Evolutionary conservation across 805 yeast genomes (phyloP).

Genomic region (Isabelozyma heimii): DNA sequence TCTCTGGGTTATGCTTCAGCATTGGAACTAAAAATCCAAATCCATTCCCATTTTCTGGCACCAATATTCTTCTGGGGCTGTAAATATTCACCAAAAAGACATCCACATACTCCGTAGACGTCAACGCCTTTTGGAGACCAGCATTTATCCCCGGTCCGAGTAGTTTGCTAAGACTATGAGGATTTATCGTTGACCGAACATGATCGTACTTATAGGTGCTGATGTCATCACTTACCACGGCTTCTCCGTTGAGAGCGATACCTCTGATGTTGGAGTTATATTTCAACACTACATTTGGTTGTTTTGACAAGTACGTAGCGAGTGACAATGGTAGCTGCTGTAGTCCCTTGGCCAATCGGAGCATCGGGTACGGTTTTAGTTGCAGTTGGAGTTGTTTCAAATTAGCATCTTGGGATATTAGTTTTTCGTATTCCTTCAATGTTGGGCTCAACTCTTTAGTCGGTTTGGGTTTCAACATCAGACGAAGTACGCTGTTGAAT

Average conservation of each 20-base stretch:
- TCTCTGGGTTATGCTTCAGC: slow-evolving; percentile 45
- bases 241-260: slow-evolving; percentile 16
- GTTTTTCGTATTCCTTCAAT: slow-evolving; percentile 36
- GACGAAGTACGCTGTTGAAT: slow-evolving; percentile 28
- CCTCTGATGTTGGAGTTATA: slow-evolving; percentile 21
- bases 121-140: slow-evolving; percentile 14
- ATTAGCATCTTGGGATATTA: slow-evolving; percentile 39
- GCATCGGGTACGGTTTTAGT: slow-evolving; percentile 59
- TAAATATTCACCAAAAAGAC: slow-evolving; percentile 71
- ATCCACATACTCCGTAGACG: slow-evolving; percentile 36
- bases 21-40: slow-evolving; percentile 88
- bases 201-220: slow-evolving; percentile 43
- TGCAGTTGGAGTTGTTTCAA: slow-evolving; percentile 31
- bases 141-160: slow-evolving; percentile 6
- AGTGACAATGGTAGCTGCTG: slow-evolving; percentile 49
- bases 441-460: slow-evolving; percentile 4
- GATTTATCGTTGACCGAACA: slow-evolving; percentile 57
- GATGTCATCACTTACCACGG: slow-evolving; percentile 9
- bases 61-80: slow-evolving; percentile 32
- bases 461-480: not conserved
- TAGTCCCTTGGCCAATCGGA: slow-evolving; percentile 57
- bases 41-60: slow-evolving; percentile 48
- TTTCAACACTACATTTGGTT: slow-evolving; percentile 41
- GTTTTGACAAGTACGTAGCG: slow-evolving; percentile 29
- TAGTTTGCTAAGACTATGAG: slow-evolving; percentile 36